Percentiles rank a stretch among this genome's conserved stretches.
Evolutionary conservation across 2,329 filamentous ascomycete species (phyloP).

Genomic region (Dothideomycetes sp.): DNA sequence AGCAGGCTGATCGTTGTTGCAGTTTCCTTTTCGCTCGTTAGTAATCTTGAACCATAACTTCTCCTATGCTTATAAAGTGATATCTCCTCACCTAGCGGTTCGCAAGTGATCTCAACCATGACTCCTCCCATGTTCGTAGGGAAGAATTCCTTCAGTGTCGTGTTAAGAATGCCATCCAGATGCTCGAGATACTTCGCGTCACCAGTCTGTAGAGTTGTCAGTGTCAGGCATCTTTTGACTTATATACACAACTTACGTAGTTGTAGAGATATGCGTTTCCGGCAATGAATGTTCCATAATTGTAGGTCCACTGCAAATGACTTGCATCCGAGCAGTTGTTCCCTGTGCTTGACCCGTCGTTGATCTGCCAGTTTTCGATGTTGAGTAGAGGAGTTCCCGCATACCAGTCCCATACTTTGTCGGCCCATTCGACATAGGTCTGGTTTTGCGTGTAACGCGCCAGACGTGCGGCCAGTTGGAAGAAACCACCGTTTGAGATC

Average conservation of each 20-base stretch:
- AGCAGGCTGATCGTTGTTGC: constrained; percentile 33
- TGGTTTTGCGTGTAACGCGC: constrained; percentile 69
- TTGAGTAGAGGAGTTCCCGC: constrained; percentile 42
- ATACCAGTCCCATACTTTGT: constrained; percentile 54
- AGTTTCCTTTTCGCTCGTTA: constrained; percentile 30
- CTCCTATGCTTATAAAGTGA: constrained; percentile 27
- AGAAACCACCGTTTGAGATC: constrained; percentile 50
- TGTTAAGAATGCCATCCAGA: constrained; percentile 25
- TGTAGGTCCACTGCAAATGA: constrained; percentile 55
- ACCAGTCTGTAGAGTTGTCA: constrained; percentile 8
- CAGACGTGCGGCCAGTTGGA: constrained; percentile 55
- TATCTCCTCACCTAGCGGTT: constrained; percentile 23
- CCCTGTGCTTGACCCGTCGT: constrained; percentile 45
- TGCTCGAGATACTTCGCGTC: constrained; percentile 17
- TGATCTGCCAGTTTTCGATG: constrained; percentile 40
- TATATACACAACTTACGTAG: constrained; percentile 27
- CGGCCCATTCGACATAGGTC: constrained; percentile 70
- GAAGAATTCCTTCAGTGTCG: constrained; percentile 25
- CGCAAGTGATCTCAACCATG: constrained; percentile 36
- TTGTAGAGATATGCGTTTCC: constrained; percentile 58
- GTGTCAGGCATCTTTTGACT: not conserved
- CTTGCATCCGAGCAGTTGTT: constrained; percentile 44
- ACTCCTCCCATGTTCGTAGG: constrained; percentile 27
- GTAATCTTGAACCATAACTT: constrained; percentile 35
- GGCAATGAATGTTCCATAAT: constrained; percentile 56